Percentiles rank a stretch among this genome's conserved stretches.
Evolutionary conservation across 176 grass and related monocot species (phyloP).

Genomic region (Phyllostachys edulis): DNA sequence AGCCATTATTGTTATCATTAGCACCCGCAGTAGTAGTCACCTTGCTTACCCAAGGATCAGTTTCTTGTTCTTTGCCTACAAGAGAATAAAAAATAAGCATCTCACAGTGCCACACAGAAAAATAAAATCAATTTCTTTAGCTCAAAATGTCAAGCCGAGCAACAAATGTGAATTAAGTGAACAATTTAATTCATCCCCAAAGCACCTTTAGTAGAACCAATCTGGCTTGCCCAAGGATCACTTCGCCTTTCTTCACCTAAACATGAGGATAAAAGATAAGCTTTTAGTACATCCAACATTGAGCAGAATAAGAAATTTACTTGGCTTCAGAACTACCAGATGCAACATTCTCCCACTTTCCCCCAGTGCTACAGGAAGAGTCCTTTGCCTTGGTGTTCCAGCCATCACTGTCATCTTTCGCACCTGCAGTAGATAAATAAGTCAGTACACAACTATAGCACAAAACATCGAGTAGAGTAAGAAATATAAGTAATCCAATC

Average conservation of each 20-base stretch:
- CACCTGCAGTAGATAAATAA: constrained; percentile 9
- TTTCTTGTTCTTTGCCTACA: constrained; percentile 46
- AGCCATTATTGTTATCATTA: constrained; percentile 16
- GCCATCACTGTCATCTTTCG: constrained; percentile 29
- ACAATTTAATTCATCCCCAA: not conserved
- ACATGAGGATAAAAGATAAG: constrained; percentile 23
- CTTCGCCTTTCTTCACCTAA: constrained; percentile 27
- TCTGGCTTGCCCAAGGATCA: constrained; percentile 40
- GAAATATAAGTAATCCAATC: constrained; percentile 7
- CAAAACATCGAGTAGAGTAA: constrained; percentile 10
- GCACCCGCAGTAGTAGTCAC: constrained; percentile 15
- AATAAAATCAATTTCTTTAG: constrained; percentile 2
- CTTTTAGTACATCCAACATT: not conserved
- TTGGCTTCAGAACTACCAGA: constrained; percentile 28
- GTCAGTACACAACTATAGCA: constrained; percentile 17
- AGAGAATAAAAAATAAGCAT: constrained; percentile 29
- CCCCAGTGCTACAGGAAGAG: not conserved
- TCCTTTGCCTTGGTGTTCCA: constrained; percentile 36
- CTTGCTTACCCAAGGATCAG: constrained; percentile 57
- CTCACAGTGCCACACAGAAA: not conserved
- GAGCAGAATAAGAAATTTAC: constrained; percentile 11
- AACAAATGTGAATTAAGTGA: constrained; percentile 24
- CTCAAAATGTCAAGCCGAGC: not conserved
- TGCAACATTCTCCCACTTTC: constrained; percentile 26
- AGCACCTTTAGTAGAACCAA: constrained; percentile 32